phyloP scores from a whole-genome alignment of 1,284 basidiomycete species.

The Ustilago tritici region DNA sequence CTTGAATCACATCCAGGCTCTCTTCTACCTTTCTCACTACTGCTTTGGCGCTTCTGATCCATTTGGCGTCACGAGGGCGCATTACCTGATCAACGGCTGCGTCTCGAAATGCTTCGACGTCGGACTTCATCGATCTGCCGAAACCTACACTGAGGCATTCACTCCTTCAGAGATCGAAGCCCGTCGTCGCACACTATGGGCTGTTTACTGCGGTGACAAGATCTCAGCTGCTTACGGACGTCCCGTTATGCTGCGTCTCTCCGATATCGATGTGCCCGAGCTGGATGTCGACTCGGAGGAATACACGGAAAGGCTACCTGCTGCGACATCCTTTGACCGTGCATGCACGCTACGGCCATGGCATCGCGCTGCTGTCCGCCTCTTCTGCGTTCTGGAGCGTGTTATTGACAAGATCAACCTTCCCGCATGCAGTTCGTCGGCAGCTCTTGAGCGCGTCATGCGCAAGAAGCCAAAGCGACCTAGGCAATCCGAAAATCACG shows the following conservation, averaged over 20 bases:
- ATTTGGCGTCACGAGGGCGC: conserved; percentile 43
- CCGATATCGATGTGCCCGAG: conserved; percentile 52
- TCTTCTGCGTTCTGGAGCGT: conserved; percentile 49
- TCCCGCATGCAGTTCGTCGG: conserved; percentile 46
- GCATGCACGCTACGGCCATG: conserved; percentile 44
- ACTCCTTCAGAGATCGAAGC: conserved; percentile 51
- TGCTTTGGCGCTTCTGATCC: conserved; percentile 52
- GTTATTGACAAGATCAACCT: conserved; percentile 57
- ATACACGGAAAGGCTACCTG: conserved; percentile 46
- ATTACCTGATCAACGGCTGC: conserved; percentile 55
- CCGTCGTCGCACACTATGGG: conserved; percentile 47
- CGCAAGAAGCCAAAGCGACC: conserved; percentile 51
- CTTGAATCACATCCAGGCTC: conserved; percentile 50
- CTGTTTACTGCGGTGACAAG: conserved; percentile 53
- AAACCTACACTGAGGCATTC: conserved; percentile 54
- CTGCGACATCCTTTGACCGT: conserved; percentile 46
- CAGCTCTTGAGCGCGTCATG: conserved; percentile 48
- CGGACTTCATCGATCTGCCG: conserved; percentile 50
- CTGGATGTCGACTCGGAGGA: conserved; percentile 47
- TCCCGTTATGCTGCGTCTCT: conserved; percentile 49
- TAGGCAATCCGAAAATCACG: conserved; percentile 44
- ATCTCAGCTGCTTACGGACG: conserved; percentile 52
- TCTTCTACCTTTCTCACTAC: conserved; percentile 53
- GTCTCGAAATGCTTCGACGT: conserved; percentile 55
- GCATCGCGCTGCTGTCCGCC: conserved; percentile 48